phyloP scores from a whole-genome alignment of 495 filamentous ascomycete species.

The Penicillium nucicola region DNA sequence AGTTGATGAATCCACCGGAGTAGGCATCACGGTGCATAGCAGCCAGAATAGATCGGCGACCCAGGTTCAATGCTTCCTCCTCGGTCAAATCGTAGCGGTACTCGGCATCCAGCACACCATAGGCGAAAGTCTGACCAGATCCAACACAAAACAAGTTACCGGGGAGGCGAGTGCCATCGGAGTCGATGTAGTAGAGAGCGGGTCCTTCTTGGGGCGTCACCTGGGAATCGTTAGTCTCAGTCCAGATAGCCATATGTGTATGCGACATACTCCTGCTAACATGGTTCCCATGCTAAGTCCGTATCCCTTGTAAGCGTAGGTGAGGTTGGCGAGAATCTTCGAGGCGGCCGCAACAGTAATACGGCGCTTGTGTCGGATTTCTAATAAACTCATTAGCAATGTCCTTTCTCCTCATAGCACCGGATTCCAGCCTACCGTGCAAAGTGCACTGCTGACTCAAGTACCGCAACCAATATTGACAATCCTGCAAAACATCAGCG shows the following conservation, averaged over 20 bases:
- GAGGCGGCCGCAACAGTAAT: conserved; percentile 96
- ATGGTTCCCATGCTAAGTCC: conserved; percentile 98
- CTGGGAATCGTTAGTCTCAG: conserved; percentile 16
- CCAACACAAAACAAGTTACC: conserved; percentile 98
- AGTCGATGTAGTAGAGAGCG: conserved; percentile 98
- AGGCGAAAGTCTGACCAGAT: conserved; percentile 96
- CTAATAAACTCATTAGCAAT: conserved; percentile 19
- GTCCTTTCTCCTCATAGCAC: neutral
- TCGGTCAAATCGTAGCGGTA: conserved; percentile 84
- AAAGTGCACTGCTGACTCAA: conserved; percentile 98
- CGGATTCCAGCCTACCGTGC: conserved; percentile 61
- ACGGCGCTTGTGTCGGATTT: conserved; percentile 97
- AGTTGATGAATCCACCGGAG: conserved; percentile 97
- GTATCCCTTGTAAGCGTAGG: conserved; percentile 98
- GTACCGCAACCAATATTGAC: conserved; percentile 99
- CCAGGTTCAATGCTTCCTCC: conserved; percentile 86
- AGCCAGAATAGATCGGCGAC: conserved; percentile 87
- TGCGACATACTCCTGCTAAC: conserved; percentile 78
- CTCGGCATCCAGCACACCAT: conserved; percentile 94
- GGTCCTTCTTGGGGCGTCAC: conserved; percentile 89
- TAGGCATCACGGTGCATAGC: conserved; percentile 96
- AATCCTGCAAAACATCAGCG: conserved; percentile 59
- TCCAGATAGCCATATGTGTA: neutral
- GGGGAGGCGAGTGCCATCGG: conserved; percentile 86
- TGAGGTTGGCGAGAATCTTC: conserved; percentile 97